Evolutionary conservation across 306 rosid genomes (phyloP).

Genomic region (Prinsepia uniflora): DNA sequence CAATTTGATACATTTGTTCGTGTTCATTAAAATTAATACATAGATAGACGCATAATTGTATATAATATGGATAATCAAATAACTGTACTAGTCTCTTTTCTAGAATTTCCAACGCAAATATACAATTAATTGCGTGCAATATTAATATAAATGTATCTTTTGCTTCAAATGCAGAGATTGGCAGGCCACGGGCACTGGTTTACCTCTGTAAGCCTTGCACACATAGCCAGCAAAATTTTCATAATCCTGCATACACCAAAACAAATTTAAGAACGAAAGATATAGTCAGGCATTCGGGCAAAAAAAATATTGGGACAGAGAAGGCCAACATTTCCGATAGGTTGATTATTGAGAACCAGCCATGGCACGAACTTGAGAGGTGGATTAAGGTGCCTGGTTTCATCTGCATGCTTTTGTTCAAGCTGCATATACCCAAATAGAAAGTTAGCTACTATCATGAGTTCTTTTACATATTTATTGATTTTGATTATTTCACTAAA

Average conservation of each 20-base stretch:
- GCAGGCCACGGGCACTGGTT: conserved; percentile 45
- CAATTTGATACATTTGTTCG: too few species aligned
- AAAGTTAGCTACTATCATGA: not conserved
- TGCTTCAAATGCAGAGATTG: conserved; percentile 28
- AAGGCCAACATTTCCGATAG: conserved; percentile 60
- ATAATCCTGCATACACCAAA: conserved; percentile 43
- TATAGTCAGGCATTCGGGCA: not conserved
- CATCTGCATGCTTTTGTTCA: conserved; percentile 52
- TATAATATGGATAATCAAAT: too few species aligned
- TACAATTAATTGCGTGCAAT: too few species aligned
- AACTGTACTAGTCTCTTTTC: too few species aligned
- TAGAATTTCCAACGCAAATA: too few species aligned
- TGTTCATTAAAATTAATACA: too few species aligned
- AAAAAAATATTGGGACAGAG: conserved; percentile 6
- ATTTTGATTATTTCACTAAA: not conserved
- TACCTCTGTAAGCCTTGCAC: conserved; percentile 55
- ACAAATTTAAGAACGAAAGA: not conserved
- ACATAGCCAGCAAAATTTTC: conserved; percentile 47
- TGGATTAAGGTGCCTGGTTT: conserved; percentile 60
- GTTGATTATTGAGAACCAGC: conserved; percentile 67
- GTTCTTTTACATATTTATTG: not conserved
- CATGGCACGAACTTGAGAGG: conserved; percentile 74
- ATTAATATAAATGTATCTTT: not conserved
- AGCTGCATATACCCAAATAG: conserved; percentile 28
- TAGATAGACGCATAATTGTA: too few species aligned